These are phyloP conservation scores for Mortierella sp. DNA, from an alignment of 371 early-diverging fungal species.

Conservation along the genomic window DNA sequence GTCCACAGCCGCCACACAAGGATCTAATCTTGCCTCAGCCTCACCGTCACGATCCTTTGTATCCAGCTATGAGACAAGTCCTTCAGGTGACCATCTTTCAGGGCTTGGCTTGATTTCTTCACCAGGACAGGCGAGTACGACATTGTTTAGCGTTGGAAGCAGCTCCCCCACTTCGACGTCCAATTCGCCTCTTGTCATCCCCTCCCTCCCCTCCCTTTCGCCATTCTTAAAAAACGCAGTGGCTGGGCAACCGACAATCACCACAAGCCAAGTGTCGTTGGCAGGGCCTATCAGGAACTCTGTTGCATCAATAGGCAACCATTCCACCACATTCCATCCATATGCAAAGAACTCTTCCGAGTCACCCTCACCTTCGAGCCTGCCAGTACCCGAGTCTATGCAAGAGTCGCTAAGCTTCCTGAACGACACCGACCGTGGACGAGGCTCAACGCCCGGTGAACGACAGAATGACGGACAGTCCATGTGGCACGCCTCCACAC, in stretches of 20 bases:
- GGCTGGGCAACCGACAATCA: constrained; percentile 33
- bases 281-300: constrained; percentile 30
- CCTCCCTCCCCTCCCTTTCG: constrained; percentile 44
- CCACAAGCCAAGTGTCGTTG: constrained; percentile 16
- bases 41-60: constrained; percentile 24
- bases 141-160: constrained; percentile 14
- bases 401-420: constrained; percentile 50
- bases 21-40: constrained; percentile 11
- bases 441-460: not conserved
- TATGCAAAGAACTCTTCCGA: constrained; percentile 21
- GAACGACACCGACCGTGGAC: constrained; percentile 27
- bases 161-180: constrained; percentile 16
- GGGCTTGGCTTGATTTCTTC: constrained; percentile 28
- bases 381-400: constrained; percentile 44
- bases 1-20: constrained; percentile 14
- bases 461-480: constrained; percentile 18
- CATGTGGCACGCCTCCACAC: constrained; percentile 44
- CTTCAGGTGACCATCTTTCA: constrained; percentile 27
- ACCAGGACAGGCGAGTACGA: constrained; percentile 18
- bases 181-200: constrained; percentile 48
- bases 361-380: constrained; percentile 19
- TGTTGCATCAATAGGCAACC: constrained; percentile 6
- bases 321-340: constrained; percentile 30
- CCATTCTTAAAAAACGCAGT: constrained; percentile 42
- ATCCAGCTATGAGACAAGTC: constrained; percentile 11